Evolutionary conservation across 1,284 basidiomycete species (phyloP).

Genomic region (Moesziomyces sp.): DNA sequence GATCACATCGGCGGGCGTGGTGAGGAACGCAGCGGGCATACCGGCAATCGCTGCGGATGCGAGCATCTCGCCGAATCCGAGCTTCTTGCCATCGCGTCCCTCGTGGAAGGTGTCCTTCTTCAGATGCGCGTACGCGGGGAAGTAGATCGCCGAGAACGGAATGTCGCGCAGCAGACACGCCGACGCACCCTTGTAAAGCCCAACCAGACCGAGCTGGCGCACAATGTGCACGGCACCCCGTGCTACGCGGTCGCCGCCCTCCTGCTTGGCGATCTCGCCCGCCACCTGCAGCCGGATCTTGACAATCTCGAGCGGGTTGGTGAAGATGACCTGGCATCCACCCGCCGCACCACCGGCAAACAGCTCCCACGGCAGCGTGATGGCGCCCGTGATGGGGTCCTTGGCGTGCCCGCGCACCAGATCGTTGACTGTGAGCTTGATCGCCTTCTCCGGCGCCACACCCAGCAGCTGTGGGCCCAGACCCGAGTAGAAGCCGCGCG

Average conservation of each 20-base stretch:
- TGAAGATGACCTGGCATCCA: constrained; percentile 96
- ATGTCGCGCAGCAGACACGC: constrained; percentile 90
- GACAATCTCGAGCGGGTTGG: constrained; percentile 86
- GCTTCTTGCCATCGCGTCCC: constrained; percentile 91
- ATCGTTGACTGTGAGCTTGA: constrained; percentile 94
- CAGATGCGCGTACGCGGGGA: constrained; percentile 72
- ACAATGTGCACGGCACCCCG: constrained; percentile 92
- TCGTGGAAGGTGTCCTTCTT: constrained; percentile 95
- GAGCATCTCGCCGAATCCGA: constrained; percentile 90
- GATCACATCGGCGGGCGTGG: constrained; percentile 81
- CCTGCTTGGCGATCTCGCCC: constrained; percentile 85
- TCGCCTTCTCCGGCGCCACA: constrained; percentile 97
- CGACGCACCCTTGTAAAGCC: constrained; percentile 88
- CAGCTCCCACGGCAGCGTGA: constrained; percentile 86
- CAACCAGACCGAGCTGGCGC: constrained; percentile 88
- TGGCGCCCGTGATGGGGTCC: constrained; percentile 93
- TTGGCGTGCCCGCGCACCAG: constrained; percentile 83
- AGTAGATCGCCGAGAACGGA: constrained; percentile 76
- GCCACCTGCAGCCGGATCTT: constrained; percentile 98
- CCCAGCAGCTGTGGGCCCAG: constrained; percentile 94
- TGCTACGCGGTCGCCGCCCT: constrained; percentile 78
- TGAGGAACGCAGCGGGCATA: constrained; percentile 82
- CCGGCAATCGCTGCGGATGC: constrained; percentile 81
- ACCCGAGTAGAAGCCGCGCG: constrained; percentile 93
- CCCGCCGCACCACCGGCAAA: constrained; percentile 91